phyloP scores from a whole-genome alignment of 1,284 basidiomycete species.

The Puccinia hordei region DNA sequence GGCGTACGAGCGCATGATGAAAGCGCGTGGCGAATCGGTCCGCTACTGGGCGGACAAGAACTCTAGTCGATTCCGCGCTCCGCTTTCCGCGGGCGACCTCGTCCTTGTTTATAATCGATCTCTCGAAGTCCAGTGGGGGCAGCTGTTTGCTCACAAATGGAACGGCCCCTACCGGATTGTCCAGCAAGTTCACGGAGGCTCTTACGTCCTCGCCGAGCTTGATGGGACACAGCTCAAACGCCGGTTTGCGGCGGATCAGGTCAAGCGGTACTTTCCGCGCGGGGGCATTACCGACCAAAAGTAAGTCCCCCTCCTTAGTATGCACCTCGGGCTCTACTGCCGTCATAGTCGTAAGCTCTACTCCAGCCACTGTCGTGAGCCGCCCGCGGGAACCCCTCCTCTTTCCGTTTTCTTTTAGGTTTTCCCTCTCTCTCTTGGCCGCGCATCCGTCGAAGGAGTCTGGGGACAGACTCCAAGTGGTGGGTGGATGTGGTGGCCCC shows the following conservation, averaged over 20 bases:
- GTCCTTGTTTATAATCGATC: neutral
- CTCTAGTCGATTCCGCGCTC: neutral
- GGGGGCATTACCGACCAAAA: neutral
- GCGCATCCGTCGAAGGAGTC: neutral
- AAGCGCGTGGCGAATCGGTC: neutral
- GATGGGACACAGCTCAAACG: neutral
- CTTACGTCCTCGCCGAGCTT: neutral
- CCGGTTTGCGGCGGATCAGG: too few relatives aligned
- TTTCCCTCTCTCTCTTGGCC: neutral
- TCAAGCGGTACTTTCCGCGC: neutral
- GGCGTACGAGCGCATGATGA: neutral
- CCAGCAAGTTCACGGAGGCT: neutral
- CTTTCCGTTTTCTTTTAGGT: too few relatives aligned
- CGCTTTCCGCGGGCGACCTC: neutral
- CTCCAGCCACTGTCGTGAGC: too few relatives aligned
- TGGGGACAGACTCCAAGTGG: neutral
- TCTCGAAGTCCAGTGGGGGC: neutral
- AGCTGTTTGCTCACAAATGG: neutral
- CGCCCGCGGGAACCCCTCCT: too few relatives aligned
- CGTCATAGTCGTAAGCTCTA: neutral
- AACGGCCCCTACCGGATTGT: constrained; percentile 1
- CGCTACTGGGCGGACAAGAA: constrained; percentile 1
- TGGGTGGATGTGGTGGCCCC: neutral
- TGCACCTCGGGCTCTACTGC: neutral
- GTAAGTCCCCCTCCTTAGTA: neutral